Evolutionary conservation across 192 early-diverging fungal species (phyloP), one percentile per base, ranked within the genome.

Genomic region (Linnemannia elongata): DNA sequence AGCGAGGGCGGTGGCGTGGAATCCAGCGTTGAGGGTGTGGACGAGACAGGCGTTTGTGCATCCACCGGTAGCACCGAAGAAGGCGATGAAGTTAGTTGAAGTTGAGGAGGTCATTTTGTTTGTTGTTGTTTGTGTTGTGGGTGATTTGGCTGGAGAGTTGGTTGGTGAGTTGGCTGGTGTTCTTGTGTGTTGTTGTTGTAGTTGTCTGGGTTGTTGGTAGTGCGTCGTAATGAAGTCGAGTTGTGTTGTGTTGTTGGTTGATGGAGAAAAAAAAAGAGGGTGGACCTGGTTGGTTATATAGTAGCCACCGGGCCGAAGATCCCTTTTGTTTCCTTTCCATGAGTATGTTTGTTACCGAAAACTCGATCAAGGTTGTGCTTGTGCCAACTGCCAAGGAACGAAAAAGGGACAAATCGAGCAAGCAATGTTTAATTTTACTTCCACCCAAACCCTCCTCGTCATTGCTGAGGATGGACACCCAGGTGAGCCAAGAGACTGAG

Each of bases 11-110:
- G 83, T 80, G 33, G 83, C 83, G 39, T 79, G 49, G 39, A 80
- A 36, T 38, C 83, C 83, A 6, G 83, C 74, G 12, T 80, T 80
- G 30, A 85, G 44, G 45, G 83, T 77, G 45, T 85, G 83, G 38
- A 52, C 74, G 45, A 85, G 69, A 35, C 73, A 71, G 17, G 83
- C 74, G n/a, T 85, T 85, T 74, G 83, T 72, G 78, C 83, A 85
- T 35, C 83, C 83, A 9, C 83, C 83, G 1, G 83, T 85, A 36
- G 83, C 83, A 27, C 83, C 83, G 60, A 85, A 85, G 78, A 80
- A 85, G 38, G 83, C 83, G 39, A 85, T 52, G 68, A 85, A 85
- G 42, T 78, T 36, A 42, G 22, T 38, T 44, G 66, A n/a, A 30
- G 69, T 41, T 63, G 76, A 22, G 24, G 70, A 49, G 39, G 75